Percentiles rank a stretch among this genome's conserved stretches.
Evolutionary conservation across 768 basidiomycete genomes (phyloP).

Genomic region (Rhodotorula kratochvilovae): DNA sequence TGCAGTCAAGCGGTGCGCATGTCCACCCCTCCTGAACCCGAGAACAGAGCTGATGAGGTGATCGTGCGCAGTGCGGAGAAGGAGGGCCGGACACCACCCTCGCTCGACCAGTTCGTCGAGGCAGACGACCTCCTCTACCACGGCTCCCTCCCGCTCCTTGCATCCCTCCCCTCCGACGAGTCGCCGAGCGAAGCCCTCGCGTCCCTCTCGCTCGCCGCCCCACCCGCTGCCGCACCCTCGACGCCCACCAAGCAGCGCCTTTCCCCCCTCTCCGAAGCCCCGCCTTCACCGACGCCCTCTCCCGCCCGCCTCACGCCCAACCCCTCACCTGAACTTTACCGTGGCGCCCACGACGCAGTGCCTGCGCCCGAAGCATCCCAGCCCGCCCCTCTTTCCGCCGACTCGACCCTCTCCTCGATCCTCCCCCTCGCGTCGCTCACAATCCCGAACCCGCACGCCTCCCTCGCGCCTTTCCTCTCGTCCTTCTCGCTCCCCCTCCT

Average conservation of each 20-base stretch:
- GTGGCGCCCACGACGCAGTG: not conserved
- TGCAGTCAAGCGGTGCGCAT: conserved; percentile 48
- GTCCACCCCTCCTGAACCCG: not conserved
- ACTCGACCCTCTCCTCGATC: conserved; percentile 35
- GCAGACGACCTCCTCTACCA: conserved; percentile 68
- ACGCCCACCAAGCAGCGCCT: conserved; percentile 32
- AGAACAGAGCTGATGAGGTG: not conserved
- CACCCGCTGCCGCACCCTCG: conserved; percentile 7
- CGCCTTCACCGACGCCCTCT: conserved; percentile 21
- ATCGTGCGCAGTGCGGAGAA: not conserved
- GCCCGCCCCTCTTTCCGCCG: not conserved
- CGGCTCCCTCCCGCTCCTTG: conserved; percentile 47
- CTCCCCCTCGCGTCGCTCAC: conserved; percentile 60
- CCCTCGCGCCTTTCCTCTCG: conserved; percentile 16
- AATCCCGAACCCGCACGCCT: conserved; percentile 48
- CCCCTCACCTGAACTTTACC: conserved; percentile 16
- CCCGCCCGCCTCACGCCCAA: conserved; percentile 18
- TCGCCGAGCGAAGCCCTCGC: conserved; percentile 5
- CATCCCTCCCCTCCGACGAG: conserved; percentile 21
- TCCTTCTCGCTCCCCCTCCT: conserved; percentile 12
- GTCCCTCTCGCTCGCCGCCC: not conserved
- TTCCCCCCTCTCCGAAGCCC: not conserved
- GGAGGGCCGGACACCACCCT: not conserved
- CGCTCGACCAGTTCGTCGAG: conserved; percentile 67
- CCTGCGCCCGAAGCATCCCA: not conserved